A percentile compares a stretch with the other conserved stretches of the same genome.
phyloP scores from a whole-genome alignment of 2,329 filamentous ascomycete species.

The Rugonectria rugulosa region DNA sequence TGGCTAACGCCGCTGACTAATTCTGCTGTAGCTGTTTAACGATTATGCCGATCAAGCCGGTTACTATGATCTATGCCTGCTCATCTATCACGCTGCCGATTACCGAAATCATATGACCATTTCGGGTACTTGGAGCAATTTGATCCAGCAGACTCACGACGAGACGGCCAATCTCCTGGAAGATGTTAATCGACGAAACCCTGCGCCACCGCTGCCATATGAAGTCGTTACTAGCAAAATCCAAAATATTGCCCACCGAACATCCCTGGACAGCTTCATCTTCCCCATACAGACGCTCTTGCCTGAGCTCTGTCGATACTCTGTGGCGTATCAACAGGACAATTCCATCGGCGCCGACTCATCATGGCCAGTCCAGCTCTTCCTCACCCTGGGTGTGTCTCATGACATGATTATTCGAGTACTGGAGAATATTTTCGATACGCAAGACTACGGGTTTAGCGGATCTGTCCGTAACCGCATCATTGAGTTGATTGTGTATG shows the following conservation, averaged over 20 bases:
- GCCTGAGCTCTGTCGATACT: conserved; percentile 69
- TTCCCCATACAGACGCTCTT: conserved; percentile 70
- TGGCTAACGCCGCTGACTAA: conserved; percentile 36
- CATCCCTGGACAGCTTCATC: conserved; percentile 70
- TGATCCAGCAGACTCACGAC: conserved; percentile 76
- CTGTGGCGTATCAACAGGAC: conserved; percentile 65
- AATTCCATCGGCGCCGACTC: conserved; percentile 63
- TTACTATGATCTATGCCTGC: conserved; percentile 92
- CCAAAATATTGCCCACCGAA: conserved; percentile 70
- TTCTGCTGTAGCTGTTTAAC: conserved; percentile 77
- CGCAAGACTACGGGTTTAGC: conserved; percentile 66
- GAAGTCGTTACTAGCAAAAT: conserved; percentile 73
- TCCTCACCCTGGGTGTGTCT: conserved; percentile 63
- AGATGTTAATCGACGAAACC: conserved; percentile 50
- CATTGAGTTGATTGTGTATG: conserved; percentile 62
- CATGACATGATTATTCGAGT: conserved; percentile 64
- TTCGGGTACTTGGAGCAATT: conserved; percentile 80
- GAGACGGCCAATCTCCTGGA: conserved; percentile 56
- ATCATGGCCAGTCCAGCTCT: conserved; percentile 64
- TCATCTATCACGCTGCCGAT: conserved; percentile 92
- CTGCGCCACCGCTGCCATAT: conserved; percentile 65
- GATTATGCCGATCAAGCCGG: conserved; percentile 87
- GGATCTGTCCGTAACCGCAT: conserved; percentile 57
- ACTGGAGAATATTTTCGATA: conserved; percentile 64
- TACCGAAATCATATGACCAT: conserved; percentile 90